Evolutionary conservation across 1,284 basidiomycete species (phyloP), one percentile per base, ranked within the genome.

Genomic region (Pseudozyma thailandica): DNA sequence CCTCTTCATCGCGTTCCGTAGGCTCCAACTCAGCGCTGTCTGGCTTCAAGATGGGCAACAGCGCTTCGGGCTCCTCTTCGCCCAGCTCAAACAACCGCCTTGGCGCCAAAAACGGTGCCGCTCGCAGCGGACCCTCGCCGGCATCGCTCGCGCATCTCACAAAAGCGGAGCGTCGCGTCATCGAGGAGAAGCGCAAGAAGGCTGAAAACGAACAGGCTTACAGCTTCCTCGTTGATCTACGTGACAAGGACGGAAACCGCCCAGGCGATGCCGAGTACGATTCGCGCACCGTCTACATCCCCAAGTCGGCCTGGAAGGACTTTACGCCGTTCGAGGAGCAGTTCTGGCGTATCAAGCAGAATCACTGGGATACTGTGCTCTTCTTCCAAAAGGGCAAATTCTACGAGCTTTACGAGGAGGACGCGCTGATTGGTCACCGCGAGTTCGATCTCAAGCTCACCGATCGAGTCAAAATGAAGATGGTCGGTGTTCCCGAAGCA

Each of bases 251-350:
- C 74, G 88, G 90, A 4, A 87, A 90, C 62, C 86, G 88, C 44
- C 92, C 93, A 15, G 89, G 88, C 33, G 88, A 95, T 74, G 89
- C 91, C 0, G 89, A 91, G n/a, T 98, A 97, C 80, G 96, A 99
- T 80, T 91, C 91, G 3, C 87, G 95, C 58, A 97, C 96, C 0
- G 84, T 98, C 43, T 89, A 88, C 80, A 89, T 98, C 50, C 94
- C 95, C 0, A 85, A 87, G 27, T 87, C 85, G 46, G 89, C 90
- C 0, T 96, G 94, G 93, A 86, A 86, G 16, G 85, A 86, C 1
- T 96, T 99, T 78, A 94, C 94, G 0, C 94, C 94, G 0, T 99
- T 99, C 79, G 95, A 99, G 85, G 92, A 89, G 77, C 80, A 82
- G 50, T 82, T 80, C 52, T 82, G 80, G 80, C 58, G 69, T 47